Evolutionary conservation across 768 basidiomycete species (phyloP).

Genomic region (Psilocybe sp.): DNA sequence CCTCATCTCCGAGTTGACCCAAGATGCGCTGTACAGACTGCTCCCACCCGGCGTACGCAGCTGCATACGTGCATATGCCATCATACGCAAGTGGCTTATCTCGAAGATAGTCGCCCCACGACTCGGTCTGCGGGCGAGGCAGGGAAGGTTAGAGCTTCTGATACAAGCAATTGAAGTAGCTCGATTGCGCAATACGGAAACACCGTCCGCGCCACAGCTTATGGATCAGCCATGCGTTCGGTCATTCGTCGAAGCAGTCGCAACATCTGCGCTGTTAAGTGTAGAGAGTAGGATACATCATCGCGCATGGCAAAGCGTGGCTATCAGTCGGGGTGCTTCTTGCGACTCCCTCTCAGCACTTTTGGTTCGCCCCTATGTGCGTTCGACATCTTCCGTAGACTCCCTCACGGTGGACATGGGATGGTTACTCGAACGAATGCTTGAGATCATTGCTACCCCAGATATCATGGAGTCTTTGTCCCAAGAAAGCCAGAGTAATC

Average conservation of each 20-base stretch:
- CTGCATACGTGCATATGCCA: constrained; percentile 72
- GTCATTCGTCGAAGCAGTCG: constrained; percentile 78
- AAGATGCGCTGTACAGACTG: constrained; percentile 70
- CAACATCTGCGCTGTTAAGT: constrained; percentile 74
- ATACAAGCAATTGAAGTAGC: constrained; percentile 74
- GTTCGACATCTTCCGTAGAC: constrained; percentile 42
- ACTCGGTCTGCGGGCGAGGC: constrained; percentile 61
- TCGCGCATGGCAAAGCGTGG: constrained; percentile 78
- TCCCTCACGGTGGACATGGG: constrained; percentile 72
- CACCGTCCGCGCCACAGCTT: constrained; percentile 30
- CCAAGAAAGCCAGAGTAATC: constrained; percentile 46
- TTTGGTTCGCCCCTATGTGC: constrained; percentile 47
- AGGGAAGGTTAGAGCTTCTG: constrained; percentile 70
- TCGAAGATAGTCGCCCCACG: constrained; percentile 64
- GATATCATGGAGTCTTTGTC: constrained; percentile 58
- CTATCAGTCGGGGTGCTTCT: constrained; percentile 53
- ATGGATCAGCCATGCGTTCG: constrained; percentile 64
- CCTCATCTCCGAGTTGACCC: constrained; percentile 65
- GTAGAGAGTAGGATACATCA: constrained; percentile 76
- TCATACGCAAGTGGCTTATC: constrained; percentile 78
- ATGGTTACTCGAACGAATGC: constrained; percentile 79
- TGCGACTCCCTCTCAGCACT: constrained; percentile 62
- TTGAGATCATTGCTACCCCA: constrained; percentile 74
- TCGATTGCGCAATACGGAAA: constrained; percentile 55
- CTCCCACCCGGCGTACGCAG: constrained; percentile 75